Evolutionary conservation across 805 yeast species (phyloP), one percentile per base, ranked within the genome.

Genomic region (Kodamaea jinghongensis): DNA sequence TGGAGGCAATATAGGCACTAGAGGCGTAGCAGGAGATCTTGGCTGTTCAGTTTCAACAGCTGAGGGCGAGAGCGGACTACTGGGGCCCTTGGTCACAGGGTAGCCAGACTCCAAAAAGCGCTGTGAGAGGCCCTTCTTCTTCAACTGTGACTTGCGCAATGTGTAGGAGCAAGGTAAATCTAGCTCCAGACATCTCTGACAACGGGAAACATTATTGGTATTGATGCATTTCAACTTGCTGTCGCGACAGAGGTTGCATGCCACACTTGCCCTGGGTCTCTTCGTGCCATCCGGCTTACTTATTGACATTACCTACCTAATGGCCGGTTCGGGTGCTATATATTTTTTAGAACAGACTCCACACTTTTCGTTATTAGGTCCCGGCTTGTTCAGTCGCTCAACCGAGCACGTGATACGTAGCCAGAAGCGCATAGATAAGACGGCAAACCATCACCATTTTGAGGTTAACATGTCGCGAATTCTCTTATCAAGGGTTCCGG

Each of bases 101-200:
- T 8, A 8, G 23, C 7, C 8, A 8, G 23, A 20, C 14, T 26
- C 28, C 28, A 11, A 10, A 26, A 11, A 17, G 13, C 23, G 13
- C 22, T 12, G 29, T 14, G 12, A 25, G 27, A 27, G 31, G 15
- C 23, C 23, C 25, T 43, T 36, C 26, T 48, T 48, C 28, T 48
- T 48, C 14, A 54, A 38, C 29, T 55, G 60, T 3, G 58, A 52
- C 20, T 44, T 42, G 38, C 47, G 50, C 23, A 54, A 42, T 1
- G 57, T 54, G 29, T 52, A 52, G 4, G 54, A 37, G 37, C 59
- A 53, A 12, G 42, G 36, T 8, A 52, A 28, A n/a, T 44, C 45
- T n/a, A 50, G 35, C 14, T 34, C 35, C 4, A 43, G 33, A 38
- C 59, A 54, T 28, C 58, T 34, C 38, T 47, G 52, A 38, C 61